phyloP scores from a whole-genome alignment of 257 asterid species.

The Solanum pennellii region DNA sequence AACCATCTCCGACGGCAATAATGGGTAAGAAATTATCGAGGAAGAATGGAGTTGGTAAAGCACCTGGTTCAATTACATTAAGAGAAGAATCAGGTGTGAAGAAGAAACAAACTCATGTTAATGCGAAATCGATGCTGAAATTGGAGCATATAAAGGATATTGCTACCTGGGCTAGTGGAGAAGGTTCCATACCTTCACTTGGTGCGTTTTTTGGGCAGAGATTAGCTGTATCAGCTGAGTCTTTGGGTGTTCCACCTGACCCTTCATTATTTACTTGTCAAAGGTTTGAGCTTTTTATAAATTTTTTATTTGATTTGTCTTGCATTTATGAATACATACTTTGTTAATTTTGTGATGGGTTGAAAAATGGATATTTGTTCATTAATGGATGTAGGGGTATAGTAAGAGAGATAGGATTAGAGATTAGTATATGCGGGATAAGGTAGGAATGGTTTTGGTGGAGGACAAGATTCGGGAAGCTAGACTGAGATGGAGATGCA shows the following conservation, averaged over 20 bases:
- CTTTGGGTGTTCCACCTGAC: constrained; percentile 41
- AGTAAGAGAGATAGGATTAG: too few species aligned
- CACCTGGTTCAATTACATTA: constrained; percentile 18
- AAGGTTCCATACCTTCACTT: constrained; percentile 40
- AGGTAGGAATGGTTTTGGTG: too few species aligned
- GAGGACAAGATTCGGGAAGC: too few species aligned
- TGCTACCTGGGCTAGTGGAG: constrained; percentile 40
- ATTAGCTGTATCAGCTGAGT: constrained; percentile 49
- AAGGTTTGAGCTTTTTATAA: constrained; percentile 25
- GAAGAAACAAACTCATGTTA: constrained; percentile 34
- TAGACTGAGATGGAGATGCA: too few species aligned
- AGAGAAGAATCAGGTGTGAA: constrained; percentile 45
- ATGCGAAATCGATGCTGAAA: constrained; percentile 54
- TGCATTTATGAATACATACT: not conserved
- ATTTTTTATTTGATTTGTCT: not conserved
- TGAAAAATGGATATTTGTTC: not conserved
- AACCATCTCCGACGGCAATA: not conserved
- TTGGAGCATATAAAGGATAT: constrained; percentile 49
- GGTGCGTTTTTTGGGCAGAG: constrained; percentile 62
- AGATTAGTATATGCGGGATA: too few species aligned
- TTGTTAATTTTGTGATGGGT: not conserved
- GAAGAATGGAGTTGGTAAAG: constrained; percentile 1
- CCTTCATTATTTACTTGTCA: constrained; percentile 48
- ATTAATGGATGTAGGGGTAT: not conserved
- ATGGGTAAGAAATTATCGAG: constrained; percentile 16